Evolutionary conservation across 805 yeast species (phyloP), one percentile per base, ranked within the genome.

Genomic region (Wickerhamiella sergipiensis): DNA sequence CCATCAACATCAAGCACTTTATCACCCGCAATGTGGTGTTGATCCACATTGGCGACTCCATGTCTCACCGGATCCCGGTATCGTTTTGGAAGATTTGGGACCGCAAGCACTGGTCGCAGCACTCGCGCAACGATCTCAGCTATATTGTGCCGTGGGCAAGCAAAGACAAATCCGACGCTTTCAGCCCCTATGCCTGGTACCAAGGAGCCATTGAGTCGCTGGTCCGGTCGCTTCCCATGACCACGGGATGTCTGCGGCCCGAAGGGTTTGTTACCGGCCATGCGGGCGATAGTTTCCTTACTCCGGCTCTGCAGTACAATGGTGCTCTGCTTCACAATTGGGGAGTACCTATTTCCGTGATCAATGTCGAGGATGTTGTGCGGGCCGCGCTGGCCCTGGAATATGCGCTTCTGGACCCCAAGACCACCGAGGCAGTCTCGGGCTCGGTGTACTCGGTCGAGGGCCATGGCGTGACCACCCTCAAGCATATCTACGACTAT

Each of bases 331-430:
- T 55, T 22, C 65, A 61, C 48, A 55, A 60, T 13, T 47, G 56
- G 49, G 47, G 50, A 18, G 54, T 55, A 10, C 65, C 65, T 2
- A 40, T 62, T 17, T 46, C 59, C 5, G 31, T 63, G 58, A 51
- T 71, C 61, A 59, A 62, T 36, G 65, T 63, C 6, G 67, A 63
- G 51, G 67, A 63, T 46, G 56, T 63, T 53, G 63, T 72, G 64
- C 50, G 76, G 69, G 50, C 74, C 63, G 55, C 75, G 71, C 23
- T 77, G 66, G 57, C 74, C 64, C 52, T 59, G 12, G 65, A 61
- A 49, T 51, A 54, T 42, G 48, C 47, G 43, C 55, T 60, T 23
- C 48, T 54, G 22, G 61, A 60, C 48, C 62, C 62, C 21, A 49
- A 46, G 2, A 53, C 63, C 2, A 52, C 52, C 9, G 40, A 17